Conservation (phyloP, 2,329 filamentous ascomycete genomes). For the Ophiosphaerella korrae region DNA sequence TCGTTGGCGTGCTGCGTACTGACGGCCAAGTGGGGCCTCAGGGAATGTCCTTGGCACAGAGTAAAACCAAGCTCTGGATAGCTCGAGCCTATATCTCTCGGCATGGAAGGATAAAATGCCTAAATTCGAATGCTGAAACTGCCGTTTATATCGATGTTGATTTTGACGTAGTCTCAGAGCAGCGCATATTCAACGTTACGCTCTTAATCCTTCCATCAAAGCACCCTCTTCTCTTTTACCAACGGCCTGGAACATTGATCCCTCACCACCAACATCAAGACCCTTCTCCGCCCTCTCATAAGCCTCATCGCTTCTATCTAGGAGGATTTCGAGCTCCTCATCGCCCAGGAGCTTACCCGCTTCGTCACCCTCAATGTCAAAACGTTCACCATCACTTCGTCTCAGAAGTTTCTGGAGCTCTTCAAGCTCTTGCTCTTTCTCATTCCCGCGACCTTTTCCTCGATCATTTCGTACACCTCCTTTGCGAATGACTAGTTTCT, state of each 20-base stretch:
- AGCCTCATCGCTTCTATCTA: constrained; percentile 73
- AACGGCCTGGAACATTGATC: constrained; percentile 70
- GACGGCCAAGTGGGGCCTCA: not conserved
- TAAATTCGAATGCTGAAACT: too few species aligned
- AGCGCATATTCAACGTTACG: constrained; percentile 14
- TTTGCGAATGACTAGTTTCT: constrained; percentile 95
- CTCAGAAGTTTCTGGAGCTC: constrained; percentile 54
- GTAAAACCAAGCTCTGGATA: not conserved
- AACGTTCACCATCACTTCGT: constrained; percentile 71
- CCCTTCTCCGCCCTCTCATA: constrained; percentile 79
- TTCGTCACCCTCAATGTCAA: constrained; percentile 60
- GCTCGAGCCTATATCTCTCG: too few species aligned
- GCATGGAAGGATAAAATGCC: too few species aligned
- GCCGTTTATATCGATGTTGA: too few species aligned
- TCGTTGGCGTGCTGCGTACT: not conserved
- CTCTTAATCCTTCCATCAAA: constrained; percentile 56
- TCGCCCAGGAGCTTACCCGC: constrained; percentile 73
- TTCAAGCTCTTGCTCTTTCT: constrained; percentile 52
- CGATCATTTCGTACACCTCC: constrained; percentile 67
- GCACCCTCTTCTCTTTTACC: constrained; percentile 70
- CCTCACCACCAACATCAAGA: constrained; percentile 69
- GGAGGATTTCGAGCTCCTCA: constrained; percentile 75
- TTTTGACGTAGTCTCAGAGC: not conserved
- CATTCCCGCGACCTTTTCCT: constrained; percentile 57
- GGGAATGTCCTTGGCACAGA: not conserved